phyloP scores from a whole-genome alignment of 257 asterid genomes.

The Solanum sejunctum region DNA sequence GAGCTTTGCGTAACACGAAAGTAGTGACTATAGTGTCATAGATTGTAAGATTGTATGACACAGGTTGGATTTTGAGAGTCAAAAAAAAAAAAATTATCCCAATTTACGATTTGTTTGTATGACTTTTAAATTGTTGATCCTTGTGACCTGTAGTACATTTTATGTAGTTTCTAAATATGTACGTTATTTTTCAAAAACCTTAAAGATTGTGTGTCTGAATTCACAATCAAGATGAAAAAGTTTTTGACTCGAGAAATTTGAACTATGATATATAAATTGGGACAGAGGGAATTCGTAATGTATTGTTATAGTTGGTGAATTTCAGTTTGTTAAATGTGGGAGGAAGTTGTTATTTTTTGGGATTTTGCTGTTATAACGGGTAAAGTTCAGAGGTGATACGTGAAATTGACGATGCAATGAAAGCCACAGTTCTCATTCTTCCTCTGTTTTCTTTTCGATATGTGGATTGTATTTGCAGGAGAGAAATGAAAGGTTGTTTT shows the following conservation, averaged over 20 bases:
- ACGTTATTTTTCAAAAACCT: too few relatives aligned
- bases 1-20: not conserved
- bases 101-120: too few relatives aligned
- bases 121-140: too few relatives aligned
- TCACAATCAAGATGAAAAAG: not conserved
- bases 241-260: not conserved
- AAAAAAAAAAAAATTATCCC: not conserved
- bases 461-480: constrained; percentile 29
- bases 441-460: not conserved
- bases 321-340: not conserved
- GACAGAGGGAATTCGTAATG: not conserved
- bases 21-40: not conserved
- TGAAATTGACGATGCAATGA: not conserved
- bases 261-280: not conserved
- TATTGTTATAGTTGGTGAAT: not conserved
- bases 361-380: not conserved
- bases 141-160: too few relatives aligned
- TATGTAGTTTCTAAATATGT: too few relatives aligned
- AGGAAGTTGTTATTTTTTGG: not conserved
- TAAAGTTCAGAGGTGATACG: not conserved
- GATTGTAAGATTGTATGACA: not conserved
- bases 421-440: not conserved
- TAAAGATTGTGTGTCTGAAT: too few relatives aligned
- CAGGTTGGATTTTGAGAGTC: not conserved
- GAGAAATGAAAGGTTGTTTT: constrained; percentile 83